phyloP scores from a whole-genome alignment of 441 rosid species.

The Erodium texanum region DNA sequence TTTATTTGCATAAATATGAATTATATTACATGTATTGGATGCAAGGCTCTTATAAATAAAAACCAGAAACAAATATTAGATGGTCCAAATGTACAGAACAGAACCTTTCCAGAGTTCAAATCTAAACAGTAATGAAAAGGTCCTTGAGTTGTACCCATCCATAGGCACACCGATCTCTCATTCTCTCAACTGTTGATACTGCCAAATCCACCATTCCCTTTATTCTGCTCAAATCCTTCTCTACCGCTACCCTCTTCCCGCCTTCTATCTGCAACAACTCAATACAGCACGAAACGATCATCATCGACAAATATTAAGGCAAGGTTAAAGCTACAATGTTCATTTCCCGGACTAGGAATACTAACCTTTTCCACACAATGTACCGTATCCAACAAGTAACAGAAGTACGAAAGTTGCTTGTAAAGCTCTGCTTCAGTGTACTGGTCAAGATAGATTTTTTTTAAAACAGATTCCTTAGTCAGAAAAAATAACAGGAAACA shows the following conservation, averaged over 20 bases:
- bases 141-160: constrained; percentile 70
- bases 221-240: constrained; percentile 51
- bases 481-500: neutral
- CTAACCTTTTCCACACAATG: constrained; percentile 64
- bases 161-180: constrained; percentile 69
- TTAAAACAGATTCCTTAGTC: constrained; percentile 7
- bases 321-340: too few relatives aligned
- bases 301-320: neutral
- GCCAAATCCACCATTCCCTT: constrained; percentile 52
- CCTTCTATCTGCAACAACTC: constrained; percentile 46
- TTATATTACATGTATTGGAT: too few relatives aligned
- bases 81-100: too few relatives aligned
- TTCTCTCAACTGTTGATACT: constrained; percentile 35
- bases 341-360: neutral
- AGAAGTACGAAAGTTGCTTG: constrained; percentile 81
- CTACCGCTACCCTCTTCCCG: constrained; percentile 37
- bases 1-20: too few relatives aligned
- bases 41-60: too few relatives aligned
- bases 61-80: too few relatives aligned
- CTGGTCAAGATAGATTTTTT: constrained; percentile 27
- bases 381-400: constrained; percentile 63
- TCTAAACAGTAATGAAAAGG: constrained; percentile 31
- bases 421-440: constrained; percentile 83
- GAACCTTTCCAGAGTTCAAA: constrained; percentile 13
- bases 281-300: neutral